Base-by-base conservation (phyloP, 2,329 filamentous ascomycete species). In the Mariannaea elegans region DNA sequence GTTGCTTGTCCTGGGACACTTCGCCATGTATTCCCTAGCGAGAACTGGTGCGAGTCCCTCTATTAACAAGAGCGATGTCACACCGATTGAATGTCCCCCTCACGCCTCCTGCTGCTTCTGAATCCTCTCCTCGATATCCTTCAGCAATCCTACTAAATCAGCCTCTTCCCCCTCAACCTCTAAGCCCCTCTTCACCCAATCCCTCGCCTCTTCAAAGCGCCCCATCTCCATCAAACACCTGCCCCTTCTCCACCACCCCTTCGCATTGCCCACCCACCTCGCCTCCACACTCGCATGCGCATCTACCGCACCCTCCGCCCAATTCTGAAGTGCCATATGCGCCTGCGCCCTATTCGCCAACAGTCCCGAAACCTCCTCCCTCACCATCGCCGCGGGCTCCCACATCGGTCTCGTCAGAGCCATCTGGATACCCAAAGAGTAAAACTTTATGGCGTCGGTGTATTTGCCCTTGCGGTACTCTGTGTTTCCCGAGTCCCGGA, bases 151-250 rank as follows among this genome's bases (percentile, higher is more conserved):
- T 49, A 83, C 82, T 71, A 94, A 72, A 74, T 90, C 86, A 65
- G 79, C 78, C 77, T 89, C 85, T 76, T 85, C 87, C 12, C 90
- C 90, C 80, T 97, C 93, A 74, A 94, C 88, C 81, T 97, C 94
- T 57, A 97, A 76, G 0, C 87, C 93, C 72, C 87, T 84, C 65
- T 84, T 84, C 38, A 97, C 84, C 87, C 93, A 96, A 64, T 89
- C 87, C 70, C 82, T 82, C 1, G 94, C 93, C 85, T 98, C 94
- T 55, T 91, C 88, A 71, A 92, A 79, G 61, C 94, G 78, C 1
- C 91, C 90, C 95, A 98, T 98, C 86, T 99, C 95, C 66, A 90
- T 78, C 73, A 98, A 77, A 73, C 93, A 96, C 80, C 88, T 88
- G 9, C 92, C 95, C 62, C 92, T 83, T 62, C 95, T 84, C 90